phyloP scores from a whole-genome alignment of 1,284 basidiomycete species.

The Agroathelia rolfsii region DNA sequence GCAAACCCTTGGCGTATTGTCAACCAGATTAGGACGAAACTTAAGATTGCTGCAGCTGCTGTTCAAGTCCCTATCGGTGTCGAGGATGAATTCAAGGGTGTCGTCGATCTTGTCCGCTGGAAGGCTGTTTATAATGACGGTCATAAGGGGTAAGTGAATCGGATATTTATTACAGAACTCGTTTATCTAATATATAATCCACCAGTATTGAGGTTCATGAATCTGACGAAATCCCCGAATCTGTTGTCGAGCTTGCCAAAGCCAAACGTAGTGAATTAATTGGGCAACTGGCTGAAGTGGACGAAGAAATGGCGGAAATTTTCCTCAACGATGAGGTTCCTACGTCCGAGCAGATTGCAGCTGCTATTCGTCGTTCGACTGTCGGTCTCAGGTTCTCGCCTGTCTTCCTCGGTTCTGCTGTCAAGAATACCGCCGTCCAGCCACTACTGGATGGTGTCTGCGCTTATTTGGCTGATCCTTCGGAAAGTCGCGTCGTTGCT shows the following conservation, averaged over 20 bases:
- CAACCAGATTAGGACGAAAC: conserved; percentile 85
- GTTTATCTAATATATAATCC: conserved; percentile 5
- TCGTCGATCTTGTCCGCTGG: conserved; percentile 93
- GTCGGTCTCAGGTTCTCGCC: conserved; percentile 87
- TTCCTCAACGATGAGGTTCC: conserved; percentile 83
- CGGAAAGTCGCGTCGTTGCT: conserved; percentile 74
- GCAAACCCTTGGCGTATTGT: conserved; percentile 97
- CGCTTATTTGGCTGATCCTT: conserved; percentile 88
- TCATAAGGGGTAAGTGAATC: conserved; percentile 70
- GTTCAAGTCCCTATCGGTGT: conserved; percentile 93
- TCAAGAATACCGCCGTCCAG: conserved; percentile 97
- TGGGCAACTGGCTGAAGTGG: conserved; percentile 92
- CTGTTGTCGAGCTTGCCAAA: conserved; percentile 63
- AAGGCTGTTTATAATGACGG: conserved; percentile 94
- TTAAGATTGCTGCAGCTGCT: conserved; percentile 90
- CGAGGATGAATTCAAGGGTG: conserved; percentile 82
- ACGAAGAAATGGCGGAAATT: conserved; percentile 89
- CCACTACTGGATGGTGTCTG: conserved; percentile 92
- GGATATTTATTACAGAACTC: conserved; percentile 1
- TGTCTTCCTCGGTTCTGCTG: conserved; percentile 94
- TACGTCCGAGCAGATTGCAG: conserved; percentile 63
- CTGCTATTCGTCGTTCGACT: conserved; percentile 86
- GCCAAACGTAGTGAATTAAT: conserved; percentile 87
- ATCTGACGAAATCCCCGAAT: conserved; percentile 81
- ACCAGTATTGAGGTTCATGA: conserved; percentile 71